Percentiles rank a stretch among this genome's conserved stretches.
These are phyloP conservation scores for Pisolithus thermaeus DNA, from an alignment of 1,284 basidiomycete genomes.

Conservation along the genomic window DNA sequence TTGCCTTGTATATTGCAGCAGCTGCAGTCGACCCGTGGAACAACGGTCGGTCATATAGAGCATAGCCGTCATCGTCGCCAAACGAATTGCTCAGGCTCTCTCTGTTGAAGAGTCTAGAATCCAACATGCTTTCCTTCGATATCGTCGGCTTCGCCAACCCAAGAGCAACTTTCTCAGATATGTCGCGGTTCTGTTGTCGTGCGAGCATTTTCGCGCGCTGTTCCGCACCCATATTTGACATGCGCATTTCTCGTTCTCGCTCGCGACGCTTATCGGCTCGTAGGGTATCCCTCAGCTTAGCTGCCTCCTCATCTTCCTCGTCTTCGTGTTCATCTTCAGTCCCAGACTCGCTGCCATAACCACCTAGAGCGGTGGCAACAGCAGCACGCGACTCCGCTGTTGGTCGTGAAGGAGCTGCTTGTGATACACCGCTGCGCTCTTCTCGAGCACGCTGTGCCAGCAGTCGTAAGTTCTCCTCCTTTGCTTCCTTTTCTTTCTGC, in stretches of 20 bases:
- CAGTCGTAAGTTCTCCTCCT: conserved; percentile 93
- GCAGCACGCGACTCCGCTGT: conserved; percentile 55
- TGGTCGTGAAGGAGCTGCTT: conserved; percentile 45
- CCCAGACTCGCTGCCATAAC: conserved; percentile 76
- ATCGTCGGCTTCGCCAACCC: conserved; percentile 95
- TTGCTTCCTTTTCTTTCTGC: conserved; percentile 93
- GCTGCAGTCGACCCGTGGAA: conserved; percentile 96
- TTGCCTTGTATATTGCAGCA: conserved; percentile 95
- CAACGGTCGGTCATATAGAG: conserved; percentile 90
- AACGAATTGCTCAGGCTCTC: conserved; percentile 80
- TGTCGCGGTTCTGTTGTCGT: conserved; percentile 94
- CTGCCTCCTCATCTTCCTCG: conserved; percentile 84
- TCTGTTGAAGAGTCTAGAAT: conserved; percentile 96
- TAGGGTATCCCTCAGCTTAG: conserved; percentile 84
- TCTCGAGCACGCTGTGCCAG: conserved; percentile 94
- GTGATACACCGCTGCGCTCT: conserved; percentile 78
- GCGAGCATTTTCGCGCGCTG: conserved; percentile 94
- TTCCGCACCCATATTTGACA: conserved; percentile 99
- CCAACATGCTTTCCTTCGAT: conserved; percentile 94
- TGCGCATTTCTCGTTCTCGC: conserved; percentile 94
- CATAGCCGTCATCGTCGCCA: conserved; percentile 91
- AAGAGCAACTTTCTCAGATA: conserved; percentile 97
- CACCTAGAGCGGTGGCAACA: conserved; percentile 76
- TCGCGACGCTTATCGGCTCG: conserved; percentile 89
- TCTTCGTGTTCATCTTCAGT: conserved; percentile 40